Percentiles rank a stretch among this genome's conserved stretches.
Evolutionary conservation across 805 yeast species (phyloP).

Genomic region (Ogataea polymorpha): DNA sequence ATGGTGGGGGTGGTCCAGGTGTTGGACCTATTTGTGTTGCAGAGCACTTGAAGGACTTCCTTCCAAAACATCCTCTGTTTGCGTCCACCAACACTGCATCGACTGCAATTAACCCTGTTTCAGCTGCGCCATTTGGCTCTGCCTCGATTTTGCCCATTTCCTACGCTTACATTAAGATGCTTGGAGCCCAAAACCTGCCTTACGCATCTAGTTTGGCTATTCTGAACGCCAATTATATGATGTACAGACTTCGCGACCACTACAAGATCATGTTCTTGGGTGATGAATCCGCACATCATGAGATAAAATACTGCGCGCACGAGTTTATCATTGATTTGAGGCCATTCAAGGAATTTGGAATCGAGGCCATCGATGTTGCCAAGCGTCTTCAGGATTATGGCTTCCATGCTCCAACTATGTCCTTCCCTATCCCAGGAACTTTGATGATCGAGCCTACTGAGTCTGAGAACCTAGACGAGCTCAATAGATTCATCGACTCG

Average conservation of each 20-base stretch:
- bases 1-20: conserved; percentile 99
- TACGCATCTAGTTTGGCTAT: conserved; percentile 88
- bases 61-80: conserved; percentile 74
- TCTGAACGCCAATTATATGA: conserved; percentile 95
- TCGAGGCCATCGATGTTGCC: conserved; percentile 95
- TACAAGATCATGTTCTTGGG: conserved; percentile 77
- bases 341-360: conserved; percentile 71
- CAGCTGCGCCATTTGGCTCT: conserved; percentile 95
- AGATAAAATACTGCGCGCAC: conserved; percentile 83
- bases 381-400: conserved; percentile 97
- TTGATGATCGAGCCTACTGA: conserved; percentile 98
- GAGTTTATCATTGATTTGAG: conserved; percentile 93
- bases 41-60: conserved; percentile 70
- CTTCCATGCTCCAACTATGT: conserved; percentile 98
- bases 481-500: conserved; percentile 87
- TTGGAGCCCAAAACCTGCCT: conserved; percentile 84
- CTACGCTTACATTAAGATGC: conserved; percentile 90
- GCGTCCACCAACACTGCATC: conserved; percentile 44
- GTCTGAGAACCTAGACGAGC: conserved; percentile 82
- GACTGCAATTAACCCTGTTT: conserved; percentile 68
- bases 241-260: conserved; percentile 64
- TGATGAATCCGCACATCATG: conserved; percentile 26
- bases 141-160: conserved; percentile 92
- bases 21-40: conserved; percentile 97
- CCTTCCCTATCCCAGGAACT: conserved; percentile 97